Base-by-base conservation (phyloP, 129 eudicot genomes). In the Flaveria linearis region DNA sequence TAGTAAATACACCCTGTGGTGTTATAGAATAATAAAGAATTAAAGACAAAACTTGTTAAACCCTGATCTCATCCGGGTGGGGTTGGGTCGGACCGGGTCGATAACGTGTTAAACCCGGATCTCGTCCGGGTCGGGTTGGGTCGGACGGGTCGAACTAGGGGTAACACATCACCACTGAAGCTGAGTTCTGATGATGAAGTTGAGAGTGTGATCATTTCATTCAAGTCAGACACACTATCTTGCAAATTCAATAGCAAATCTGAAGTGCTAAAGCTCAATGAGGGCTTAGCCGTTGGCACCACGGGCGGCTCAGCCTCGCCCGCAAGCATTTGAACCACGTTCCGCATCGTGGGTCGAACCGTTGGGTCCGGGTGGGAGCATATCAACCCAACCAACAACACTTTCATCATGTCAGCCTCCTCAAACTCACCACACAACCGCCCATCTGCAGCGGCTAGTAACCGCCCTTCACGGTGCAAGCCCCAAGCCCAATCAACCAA, bases 401-500 rank as follows among this genome's bases (percentile, higher is more conserved):
- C 92, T 41, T 83, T 83, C 83, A 84, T 82, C 96, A 93, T 90
- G 41, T 88, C 96, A 11, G 36, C 89, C 73, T 83, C 90, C 50
- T 90, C 95, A 49, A 84, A 93, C 71, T 88, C 96, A 3, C 80
- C 82, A 10, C 79, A 67, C 30, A 93, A 84, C 79, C 88, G 85
- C 0, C 75, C 75, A 36, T 93, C 98, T 1, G 82, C 90, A 0
- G 84, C 96, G 16, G 5, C 67, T 45, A 88, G 15, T 65, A 93
- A 33, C 77, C 85, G 82, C 66, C 87, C 84, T 62, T 93, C 95
- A 3, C 86, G 73, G 55, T 93, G 96, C 76, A 93, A 85, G 16
- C 91, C 74, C 98, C 98, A 93, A 9, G 90, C 98, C 98, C 98
- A 93, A 62, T 90, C 98, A 33, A 93, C 98, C 85, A 93, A 78